Base-by-base conservation (phyloP, 2,329 filamentous ascomycete genomes). In the Delphinella strobiligena region DNA sequence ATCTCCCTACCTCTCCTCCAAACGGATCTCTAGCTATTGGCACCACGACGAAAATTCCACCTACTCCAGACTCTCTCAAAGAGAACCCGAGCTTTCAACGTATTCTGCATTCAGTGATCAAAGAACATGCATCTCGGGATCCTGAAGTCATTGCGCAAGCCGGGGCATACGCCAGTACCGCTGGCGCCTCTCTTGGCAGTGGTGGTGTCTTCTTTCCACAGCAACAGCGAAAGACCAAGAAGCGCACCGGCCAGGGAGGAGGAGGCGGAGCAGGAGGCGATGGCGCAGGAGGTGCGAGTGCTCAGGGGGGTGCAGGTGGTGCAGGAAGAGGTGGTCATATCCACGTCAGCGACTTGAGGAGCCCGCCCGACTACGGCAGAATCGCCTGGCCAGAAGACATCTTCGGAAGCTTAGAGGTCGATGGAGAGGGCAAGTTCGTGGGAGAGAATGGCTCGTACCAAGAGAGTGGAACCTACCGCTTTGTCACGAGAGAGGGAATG, bases 351-450 rank as follows among this genome's bases (percentile, higher is more conserved):
- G 75, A 80, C 50, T 55, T 57, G 51, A 60, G 75, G 44, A 68
- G 72, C 44, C 73, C 75, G 27, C 75, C 75, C 2, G 75, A 80
- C 44, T 80, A 67, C 55, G 75, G 75, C 1, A 55, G 75, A n/a
- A 77, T 78, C 45, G 71, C 75, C 37, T 76, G 69, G 69, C 75
- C 75, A 0, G 75, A 80, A 52, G 75, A 80, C 56, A 80, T 80
- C 36, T 74, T 80, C 51, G 75, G 75, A 11, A 78, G 74, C 48
- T 52, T 80, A 17, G 75, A 80, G 54, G 70, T 80, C 4, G 74
- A 78, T 56, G 64, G 63, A 0, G 47, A 65, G 14, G 75, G 75
- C 2, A 57, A 62, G n/a, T 76, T 79, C 54, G 67, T 72, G 14
- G 71, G 68, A 33, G 66, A 61, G 0, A 61, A 64, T 47, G 75